Evolutionary conservation across 306 rosid species (phyloP).

Genomic region (Inga leiocalycina): DNA sequence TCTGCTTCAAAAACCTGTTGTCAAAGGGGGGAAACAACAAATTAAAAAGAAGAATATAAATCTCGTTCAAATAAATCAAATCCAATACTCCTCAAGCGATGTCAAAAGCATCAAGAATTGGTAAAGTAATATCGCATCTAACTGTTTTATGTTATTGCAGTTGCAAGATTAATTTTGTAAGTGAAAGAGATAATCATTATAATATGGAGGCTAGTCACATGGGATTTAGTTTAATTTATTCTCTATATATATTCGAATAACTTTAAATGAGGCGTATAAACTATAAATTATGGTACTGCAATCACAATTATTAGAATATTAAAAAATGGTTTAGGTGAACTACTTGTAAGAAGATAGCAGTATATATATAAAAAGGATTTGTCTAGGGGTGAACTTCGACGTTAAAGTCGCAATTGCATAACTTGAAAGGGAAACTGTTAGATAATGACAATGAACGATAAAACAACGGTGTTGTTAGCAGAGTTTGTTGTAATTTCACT

Average conservation of each 20-base stretch:
- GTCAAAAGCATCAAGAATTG: not conserved
- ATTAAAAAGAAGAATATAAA: not conserved
- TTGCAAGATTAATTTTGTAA: not conserved
- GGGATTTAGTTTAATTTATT: no score
- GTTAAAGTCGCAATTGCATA: not conserved
- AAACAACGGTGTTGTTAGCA: not conserved
- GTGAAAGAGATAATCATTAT: not conserved
- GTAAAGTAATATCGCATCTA: not conserved
- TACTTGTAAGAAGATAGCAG: not conserved
- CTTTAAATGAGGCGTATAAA: not conserved
- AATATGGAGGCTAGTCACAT: no score
- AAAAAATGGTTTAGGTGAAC: not conserved
- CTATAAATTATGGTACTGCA: not conserved
- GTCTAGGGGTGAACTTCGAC: not conserved
- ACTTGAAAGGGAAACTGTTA: not conserved
- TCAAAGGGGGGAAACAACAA: not conserved
- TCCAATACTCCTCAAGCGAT: no score
- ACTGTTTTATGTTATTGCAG: not conserved
- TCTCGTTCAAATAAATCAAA: not conserved
- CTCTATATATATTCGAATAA: not conserved
- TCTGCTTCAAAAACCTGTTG: not conserved
- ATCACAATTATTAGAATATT: not conserved
- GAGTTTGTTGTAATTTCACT: slow-evolving; percentile 19
- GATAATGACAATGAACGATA: not conserved
- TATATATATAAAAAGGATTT: no score